Evolutionary conservation across 2,329 filamentous ascomycete genomes (phyloP), one percentile per base, ranked within the genome.

Genomic region (Herpotrichia juniperi): DNA sequence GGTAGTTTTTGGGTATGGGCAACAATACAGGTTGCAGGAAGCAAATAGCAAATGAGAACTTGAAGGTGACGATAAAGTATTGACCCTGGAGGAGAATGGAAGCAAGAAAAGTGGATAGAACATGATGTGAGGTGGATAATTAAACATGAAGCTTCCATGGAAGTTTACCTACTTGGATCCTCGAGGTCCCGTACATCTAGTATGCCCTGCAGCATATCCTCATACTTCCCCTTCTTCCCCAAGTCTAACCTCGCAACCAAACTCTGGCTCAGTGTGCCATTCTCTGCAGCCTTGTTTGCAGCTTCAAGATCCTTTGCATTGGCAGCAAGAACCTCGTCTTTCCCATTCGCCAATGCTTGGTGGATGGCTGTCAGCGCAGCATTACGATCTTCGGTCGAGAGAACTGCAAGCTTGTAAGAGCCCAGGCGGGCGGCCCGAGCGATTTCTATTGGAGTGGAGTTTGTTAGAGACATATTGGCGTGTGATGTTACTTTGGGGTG

Each of bases 171-270:
- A 94, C 91, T 84, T 61, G 94, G 94, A 77, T 99, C 94, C 43
- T 89, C 84, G 24, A 99, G 81, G 45, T 85, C 83, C 60, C 89
- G 83, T 55, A 99, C 94, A 75, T 96, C 91, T 54, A 96, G 76
- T 55, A 99, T 96, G 22, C 94, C 94, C 78, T 93, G 89, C 59
- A 99, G 81, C 94, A 99, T 97, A 69, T 97, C 94, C 68, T 97
- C 93, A 81, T 89, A 99, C 78, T 97, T 97, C 52, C 93, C 93
- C 69, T 86, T 85, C 73, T 90, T 89, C 43, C 86, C 87, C 43
- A 99, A 80, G 74, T 99, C 93, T 55, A 99, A 82, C 50, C 94
- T 84, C 66, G 96, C 94, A 26, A 97, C 84, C 21, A 97, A 82
- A 67, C 91, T 94, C 66, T 88, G 83, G 72, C 87, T 93, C 44